A percentile compares a stretch with the other conserved stretches of the same genome.
These are phyloP conservation scores for Pyrenochaeta sp. DNA, from an alignment of 2,329 filamentous ascomycete genomes.

Conservation along the genomic window DNA sequence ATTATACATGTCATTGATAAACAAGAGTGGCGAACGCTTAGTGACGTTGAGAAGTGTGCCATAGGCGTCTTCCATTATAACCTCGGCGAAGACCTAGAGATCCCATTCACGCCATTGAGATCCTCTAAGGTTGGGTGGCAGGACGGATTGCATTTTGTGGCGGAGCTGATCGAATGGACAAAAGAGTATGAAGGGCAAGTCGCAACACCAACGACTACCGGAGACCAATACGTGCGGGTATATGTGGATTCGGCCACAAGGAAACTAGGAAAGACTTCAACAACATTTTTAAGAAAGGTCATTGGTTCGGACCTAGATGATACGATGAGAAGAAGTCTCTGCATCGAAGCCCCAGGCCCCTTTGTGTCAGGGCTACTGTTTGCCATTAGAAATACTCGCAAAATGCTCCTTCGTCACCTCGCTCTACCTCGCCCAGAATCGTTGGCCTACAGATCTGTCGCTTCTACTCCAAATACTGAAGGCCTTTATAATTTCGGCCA, in stretches of 20 bases:
- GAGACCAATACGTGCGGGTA: constrained; percentile 39
- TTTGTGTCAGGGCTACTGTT: constrained; percentile 5
- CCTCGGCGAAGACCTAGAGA: constrained; percentile 38
- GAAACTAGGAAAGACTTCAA: constrained; percentile 4
- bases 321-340: constrained; percentile 13
- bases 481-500: constrained; percentile 17
- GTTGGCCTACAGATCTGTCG: constrained; percentile 8
- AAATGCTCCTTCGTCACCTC: constrained; percentile 6
- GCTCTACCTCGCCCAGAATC: constrained; percentile 8
- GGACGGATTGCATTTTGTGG: constrained; percentile 38
- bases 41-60: constrained; percentile 36
- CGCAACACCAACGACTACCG: constrained; percentile 24
- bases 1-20: constrained; percentile 23
- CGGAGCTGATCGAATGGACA: constrained; percentile 32
- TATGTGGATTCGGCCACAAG: constrained; percentile 14
- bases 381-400: constrained; percentile 6
- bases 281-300: constrained; percentile 7
- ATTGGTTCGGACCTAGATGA: constrained; percentile 12
- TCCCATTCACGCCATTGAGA: constrained; percentile 34
- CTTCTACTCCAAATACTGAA: constrained; percentile 5
- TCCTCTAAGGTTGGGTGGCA: constrained; percentile 28
- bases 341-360: constrained; percentile 8
- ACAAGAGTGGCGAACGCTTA: constrained; percentile 33
- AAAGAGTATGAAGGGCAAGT: constrained; percentile 27
- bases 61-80: constrained; percentile 35